A percentile compares a stretch with the other conserved stretches of the same genome.
Conservation (phyloP, 257 asterid genomes). For the Petunia axillaris region DNA sequence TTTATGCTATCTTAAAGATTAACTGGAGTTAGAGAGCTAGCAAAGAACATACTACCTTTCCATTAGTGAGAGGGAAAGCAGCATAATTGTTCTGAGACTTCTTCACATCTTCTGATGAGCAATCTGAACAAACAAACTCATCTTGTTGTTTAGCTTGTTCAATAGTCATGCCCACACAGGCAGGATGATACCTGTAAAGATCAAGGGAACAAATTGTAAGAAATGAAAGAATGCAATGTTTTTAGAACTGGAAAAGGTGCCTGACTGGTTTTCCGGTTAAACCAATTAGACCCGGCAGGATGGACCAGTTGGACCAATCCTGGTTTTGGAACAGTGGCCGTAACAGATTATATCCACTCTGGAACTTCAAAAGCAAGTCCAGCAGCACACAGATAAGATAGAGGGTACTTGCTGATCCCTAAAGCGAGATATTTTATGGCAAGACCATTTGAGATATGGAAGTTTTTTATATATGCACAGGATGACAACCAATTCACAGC, state of each 20-base stretch:
- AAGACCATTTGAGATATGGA: conserved; percentile 13
- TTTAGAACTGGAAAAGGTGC: not conserved
- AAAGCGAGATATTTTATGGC: not conserved
- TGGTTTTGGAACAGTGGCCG: not conserved
- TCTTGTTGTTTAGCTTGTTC: conserved; percentile 55
- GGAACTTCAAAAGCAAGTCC: conserved; percentile 10
- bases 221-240: not conserved
- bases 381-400: not conserved
- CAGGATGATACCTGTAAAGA: conserved; percentile 72
- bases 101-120: conserved; percentile 44
- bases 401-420: not conserved
- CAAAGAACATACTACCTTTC: conserved; percentile 38
- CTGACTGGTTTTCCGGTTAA: not conserved
- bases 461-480: not conserved
- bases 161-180: conserved; percentile 55
- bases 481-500: not conserved
- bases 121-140: conserved; percentile 57
- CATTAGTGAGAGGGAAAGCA: conserved; percentile 31
- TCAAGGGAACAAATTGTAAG: not conserved
- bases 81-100: conserved; percentile 30
- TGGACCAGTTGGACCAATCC: not conserved
- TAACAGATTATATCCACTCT: not conserved
- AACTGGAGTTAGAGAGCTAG: not conserved
- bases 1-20: not conserved
- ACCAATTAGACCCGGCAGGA: not conserved